These are phyloP conservation scores for Fusarium graminum DNA, from an alignment of 2,329 filamentous ascomycete genomes.

Conservation along the genomic window DNA sequence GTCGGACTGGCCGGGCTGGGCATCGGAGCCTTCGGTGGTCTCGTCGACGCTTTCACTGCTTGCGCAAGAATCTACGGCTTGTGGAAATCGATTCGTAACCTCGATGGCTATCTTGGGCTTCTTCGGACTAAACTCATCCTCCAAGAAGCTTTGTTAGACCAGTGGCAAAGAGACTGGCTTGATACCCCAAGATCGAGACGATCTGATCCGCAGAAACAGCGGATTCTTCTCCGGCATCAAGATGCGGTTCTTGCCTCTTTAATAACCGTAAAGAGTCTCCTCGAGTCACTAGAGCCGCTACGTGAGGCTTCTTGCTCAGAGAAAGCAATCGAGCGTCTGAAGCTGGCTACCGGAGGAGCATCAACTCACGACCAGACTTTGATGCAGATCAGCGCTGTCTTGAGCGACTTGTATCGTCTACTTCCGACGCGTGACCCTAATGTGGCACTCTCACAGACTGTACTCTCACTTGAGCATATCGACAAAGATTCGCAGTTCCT, in stretches of 20 bases:
- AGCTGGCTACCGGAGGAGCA: background rate
- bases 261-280: background rate
- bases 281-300: constrained; percentile 3
- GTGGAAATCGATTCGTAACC: constrained; percentile 3
- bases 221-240: constrained; percentile 4
- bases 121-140: constrained; percentile 8
- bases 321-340: background rate
- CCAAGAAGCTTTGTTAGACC: constrained; percentile 6
- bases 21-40: constrained; percentile 7
- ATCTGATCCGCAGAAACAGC: constrained; percentile 1
- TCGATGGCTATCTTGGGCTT: background rate
- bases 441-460: constrained; percentile 3
- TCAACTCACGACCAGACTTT: constrained; percentile 2
- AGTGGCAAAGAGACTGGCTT: constrained; percentile 19
- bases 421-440: constrained; percentile 12
- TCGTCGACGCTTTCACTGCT: background rate
- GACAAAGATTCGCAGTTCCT: background rate
- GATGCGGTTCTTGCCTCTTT: constrained; percentile 2
- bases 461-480: constrained; percentile 1
- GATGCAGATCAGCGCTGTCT: background rate
- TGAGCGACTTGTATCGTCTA: constrained; percentile 4
- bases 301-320: constrained; percentile 1
- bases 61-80: constrained; percentile 3
- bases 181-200: background rate
- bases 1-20: constrained; percentile 8